Conservation (phyloP, 768 basidiomycete species). For the Russula abietina region DNA sequence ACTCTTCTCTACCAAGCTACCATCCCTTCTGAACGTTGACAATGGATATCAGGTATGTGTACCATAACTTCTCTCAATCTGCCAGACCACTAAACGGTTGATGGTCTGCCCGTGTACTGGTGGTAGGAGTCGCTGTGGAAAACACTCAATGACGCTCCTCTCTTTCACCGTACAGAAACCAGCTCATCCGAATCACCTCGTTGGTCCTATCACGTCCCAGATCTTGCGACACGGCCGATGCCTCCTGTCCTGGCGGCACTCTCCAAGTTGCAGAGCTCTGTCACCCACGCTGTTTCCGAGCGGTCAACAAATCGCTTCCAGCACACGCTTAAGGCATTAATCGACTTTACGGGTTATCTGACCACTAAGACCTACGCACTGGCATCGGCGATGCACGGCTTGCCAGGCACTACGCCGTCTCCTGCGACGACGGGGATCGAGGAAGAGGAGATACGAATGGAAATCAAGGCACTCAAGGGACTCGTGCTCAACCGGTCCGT, state of each 20-base stretch:
- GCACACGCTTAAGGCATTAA: constrained; percentile 57
- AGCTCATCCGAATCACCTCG: constrained; percentile 27
- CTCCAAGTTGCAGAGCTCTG: constrained; percentile 17
- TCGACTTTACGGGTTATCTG: constrained; percentile 75
- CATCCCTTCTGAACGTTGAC: constrained; percentile 52
- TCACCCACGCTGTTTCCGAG: constrained; percentile 12
- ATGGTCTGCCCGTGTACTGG: neutral
- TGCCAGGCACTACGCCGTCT: constrained; percentile 23
- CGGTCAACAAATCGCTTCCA: constrained; percentile 39
- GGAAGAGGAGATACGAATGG: constrained; percentile 66
- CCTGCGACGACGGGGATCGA: constrained; percentile 31
- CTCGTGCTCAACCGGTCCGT: constrained; percentile 67
- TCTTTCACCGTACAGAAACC: constrained; percentile 36
- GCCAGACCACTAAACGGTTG: neutral
- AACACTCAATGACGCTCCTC: constrained; percentile 45
- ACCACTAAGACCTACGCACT: constrained; percentile 64
- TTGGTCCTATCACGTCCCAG: constrained; percentile 39
- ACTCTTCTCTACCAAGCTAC: constrained; percentile 47
- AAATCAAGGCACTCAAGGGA: constrained; percentile 73
- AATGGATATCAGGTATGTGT: constrained; percentile 48
- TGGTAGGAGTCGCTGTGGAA: constrained; percentile 51
- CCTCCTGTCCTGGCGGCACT: constrained; percentile 27
- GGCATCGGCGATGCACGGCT: constrained; percentile 20
- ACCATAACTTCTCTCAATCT: neutral
- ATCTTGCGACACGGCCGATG: constrained; percentile 27